Evolutionary conservation across 2,329 filamentous ascomycete species (phyloP).

Genomic region (Fusarium miscanthi): DNA sequence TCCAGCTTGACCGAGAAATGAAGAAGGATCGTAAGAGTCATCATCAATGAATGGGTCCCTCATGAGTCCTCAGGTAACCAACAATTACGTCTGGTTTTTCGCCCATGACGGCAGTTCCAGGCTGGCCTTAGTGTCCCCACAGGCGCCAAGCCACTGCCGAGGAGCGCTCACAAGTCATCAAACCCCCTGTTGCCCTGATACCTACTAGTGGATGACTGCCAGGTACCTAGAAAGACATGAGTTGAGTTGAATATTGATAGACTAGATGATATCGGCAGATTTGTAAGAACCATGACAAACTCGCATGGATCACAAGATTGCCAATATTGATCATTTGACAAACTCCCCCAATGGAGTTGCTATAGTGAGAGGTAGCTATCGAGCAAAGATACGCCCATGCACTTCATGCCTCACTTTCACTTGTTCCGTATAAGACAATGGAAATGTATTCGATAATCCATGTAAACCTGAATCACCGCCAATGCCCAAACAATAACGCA

Average conservation of each 20-base stretch:
- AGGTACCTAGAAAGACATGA: not conserved
- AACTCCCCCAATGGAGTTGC: not conserved
- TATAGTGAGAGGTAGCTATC: not conserved
- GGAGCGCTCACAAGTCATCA: constrained; percentile 3
- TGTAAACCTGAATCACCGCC: constrained; percentile 3
- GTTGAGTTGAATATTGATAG: not conserved
- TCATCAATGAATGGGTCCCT: constrained; percentile 24
- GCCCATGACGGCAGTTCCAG: constrained; percentile 22
- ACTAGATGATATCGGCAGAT: not conserved
- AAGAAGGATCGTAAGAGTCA: constrained; percentile 33
- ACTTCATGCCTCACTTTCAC: not conserved
- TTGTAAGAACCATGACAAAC: not conserved
- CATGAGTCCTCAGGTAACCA: constrained; percentile 28
- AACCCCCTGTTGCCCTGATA: constrained; percentile 20
- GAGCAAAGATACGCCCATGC: not conserved
- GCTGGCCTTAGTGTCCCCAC: constrained; percentile 16
- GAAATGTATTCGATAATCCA: not conserved
- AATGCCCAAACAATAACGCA: not conserved
- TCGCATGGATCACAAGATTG: not conserved
- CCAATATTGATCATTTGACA: not conserved
- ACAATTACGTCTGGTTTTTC: constrained; percentile 16
- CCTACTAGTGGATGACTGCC: not conserved
- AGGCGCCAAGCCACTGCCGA: constrained; percentile 34
- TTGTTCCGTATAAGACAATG: not conserved
- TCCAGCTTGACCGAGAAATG: constrained; percentile 12